phyloP scores from a whole-genome alignment of 345 rosid species.

The Populus alba region DNA sequence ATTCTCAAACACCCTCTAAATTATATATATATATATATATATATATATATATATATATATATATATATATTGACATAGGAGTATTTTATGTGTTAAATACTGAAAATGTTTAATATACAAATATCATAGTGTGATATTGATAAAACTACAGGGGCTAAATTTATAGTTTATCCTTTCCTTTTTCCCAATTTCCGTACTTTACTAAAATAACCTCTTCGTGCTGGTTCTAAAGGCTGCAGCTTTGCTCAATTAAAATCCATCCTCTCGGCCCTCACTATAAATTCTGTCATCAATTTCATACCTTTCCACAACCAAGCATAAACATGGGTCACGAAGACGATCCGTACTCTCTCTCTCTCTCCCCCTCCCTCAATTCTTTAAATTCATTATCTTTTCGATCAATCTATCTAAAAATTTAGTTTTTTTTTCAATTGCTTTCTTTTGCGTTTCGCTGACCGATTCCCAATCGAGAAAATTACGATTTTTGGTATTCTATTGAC shows the following conservation, averaged over 20 bases:
- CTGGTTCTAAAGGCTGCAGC: background rate
- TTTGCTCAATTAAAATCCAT: background rate
- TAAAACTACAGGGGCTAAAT: background rate
- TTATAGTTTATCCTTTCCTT: no score
- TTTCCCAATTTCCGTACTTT: background rate
- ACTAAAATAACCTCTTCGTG: background rate
- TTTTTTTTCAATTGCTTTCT: background rate
- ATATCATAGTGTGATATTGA: background rate
- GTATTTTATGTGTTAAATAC: no score
- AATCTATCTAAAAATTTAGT: no score
- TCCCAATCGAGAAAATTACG: background rate
- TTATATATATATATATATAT: no score
- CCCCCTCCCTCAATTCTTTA: background rate
- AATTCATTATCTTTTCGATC: background rate
- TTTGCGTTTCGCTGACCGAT: background rate
- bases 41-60: no score
- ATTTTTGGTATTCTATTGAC: background rate
- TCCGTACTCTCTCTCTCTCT: constrained; percentile 46
- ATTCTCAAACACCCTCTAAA: no score
- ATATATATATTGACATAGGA: no score
- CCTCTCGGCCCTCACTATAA: background rate
- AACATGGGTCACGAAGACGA: constrained; percentile 72
- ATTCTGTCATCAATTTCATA: background rate
- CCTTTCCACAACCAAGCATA: background rate
- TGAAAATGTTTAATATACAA: no score